A percentile compares a stretch with the other conserved stretches of the same genome.
Evolutionary conservation across 345 rosid species (phyloP).

Genomic region (Melaleuca alternifolia): DNA sequence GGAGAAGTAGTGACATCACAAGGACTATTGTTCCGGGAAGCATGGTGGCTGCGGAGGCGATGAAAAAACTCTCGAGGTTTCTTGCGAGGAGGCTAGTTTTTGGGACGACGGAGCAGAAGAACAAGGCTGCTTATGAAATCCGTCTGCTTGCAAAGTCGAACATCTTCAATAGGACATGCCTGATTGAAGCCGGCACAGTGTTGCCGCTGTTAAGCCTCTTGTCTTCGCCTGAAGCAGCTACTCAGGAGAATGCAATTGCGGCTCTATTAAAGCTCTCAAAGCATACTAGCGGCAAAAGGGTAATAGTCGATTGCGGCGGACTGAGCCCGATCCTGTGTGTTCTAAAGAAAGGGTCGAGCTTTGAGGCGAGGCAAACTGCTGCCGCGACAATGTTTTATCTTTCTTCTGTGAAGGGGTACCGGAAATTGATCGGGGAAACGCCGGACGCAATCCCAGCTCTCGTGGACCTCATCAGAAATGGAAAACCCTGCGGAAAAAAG

Average conservation of each 20-base stretch:
- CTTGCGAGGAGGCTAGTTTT: slow-evolving; percentile 47
- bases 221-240: slow-evolving; percentile 7
- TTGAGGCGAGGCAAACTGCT: slow-evolving; percentile 52
- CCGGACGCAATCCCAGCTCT: slow-evolving; percentile 46
- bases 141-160: slow-evolving; percentile 54
- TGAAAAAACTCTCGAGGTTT: slow-evolving; percentile 33
- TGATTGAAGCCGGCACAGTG: slow-evolving; percentile 52
- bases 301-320: slow-evolving; percentile 50
- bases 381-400: slow-evolving; percentile 70
- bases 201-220: slow-evolving; percentile 42
- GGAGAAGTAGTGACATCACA: slow-evolving; percentile 22
- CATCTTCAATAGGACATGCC: slow-evolving; percentile 46
- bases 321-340: slow-evolving; percentile 31
- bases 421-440: slow-evolving; percentile 47
- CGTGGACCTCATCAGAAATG: slow-evolving; percentile 37
- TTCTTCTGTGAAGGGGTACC: slow-evolving; percentile 46
- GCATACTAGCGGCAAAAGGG: slow-evolving; percentile 40
- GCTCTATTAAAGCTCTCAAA: slow-evolving; percentile 68
- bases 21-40: slow-evolving; percentile 43
- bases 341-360: slow-evolving; percentile 37
- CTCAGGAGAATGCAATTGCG: slow-evolving; percentile 52
- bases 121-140: slow-evolving; percentile 56
- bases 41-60: slow-evolving; percentile 36
- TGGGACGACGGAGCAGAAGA: slow-evolving; percentile 37
- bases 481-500: slow-evolving; percentile 48